Percentiles rank a stretch among this genome's conserved stretches.
These are phyloP conservation scores for Xylariaceae sp. DNA, from an alignment of 2,329 filamentous ascomycete species.

Conservation along the genomic window DNA sequence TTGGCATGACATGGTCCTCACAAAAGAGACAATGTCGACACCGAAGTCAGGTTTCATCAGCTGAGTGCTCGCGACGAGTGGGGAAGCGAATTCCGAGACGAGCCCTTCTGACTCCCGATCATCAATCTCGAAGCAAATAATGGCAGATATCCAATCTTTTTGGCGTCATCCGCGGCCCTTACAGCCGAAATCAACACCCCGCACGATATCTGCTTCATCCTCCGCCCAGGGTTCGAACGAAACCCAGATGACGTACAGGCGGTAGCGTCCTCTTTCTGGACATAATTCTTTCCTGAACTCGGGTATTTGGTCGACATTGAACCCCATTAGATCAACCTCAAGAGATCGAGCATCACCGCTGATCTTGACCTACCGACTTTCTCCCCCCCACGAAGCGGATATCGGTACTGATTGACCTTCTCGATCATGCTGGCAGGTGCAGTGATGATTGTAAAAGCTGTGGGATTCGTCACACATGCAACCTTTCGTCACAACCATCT, in stretches of 20 bases:
- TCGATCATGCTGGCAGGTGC: neutral
- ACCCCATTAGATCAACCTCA: neutral
- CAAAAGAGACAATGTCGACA: neutral
- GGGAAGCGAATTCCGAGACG: neutral
- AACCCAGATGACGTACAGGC: neutral
- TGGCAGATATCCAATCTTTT: neutral
- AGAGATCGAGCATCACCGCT: neutral
- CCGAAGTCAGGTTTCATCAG: neutral
- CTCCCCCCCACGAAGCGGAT: neutral
- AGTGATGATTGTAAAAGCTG: neutral
- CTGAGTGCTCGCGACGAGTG: neutral
- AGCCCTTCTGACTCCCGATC: neutral
- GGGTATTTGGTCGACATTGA: neutral
- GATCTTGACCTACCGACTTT: neutral
- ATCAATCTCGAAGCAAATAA: neutral
- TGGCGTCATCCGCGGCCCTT: neutral
- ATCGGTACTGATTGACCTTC: neutral
- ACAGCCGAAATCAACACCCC: neutral
- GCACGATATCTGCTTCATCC: neutral
- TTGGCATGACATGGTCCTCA: neutral
- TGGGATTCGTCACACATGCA: neutral
- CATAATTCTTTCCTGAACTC: neutral
- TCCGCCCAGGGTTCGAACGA: neutral
- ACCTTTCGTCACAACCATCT: neutral
- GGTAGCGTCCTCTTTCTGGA: neutral